Percentiles rank a stretch among this genome's conserved stretches.
These are phyloP conservation scores for Persicaria tinctoria DNA, from an alignment of 148 eudicot species.

Conservation along the genomic window DNA sequence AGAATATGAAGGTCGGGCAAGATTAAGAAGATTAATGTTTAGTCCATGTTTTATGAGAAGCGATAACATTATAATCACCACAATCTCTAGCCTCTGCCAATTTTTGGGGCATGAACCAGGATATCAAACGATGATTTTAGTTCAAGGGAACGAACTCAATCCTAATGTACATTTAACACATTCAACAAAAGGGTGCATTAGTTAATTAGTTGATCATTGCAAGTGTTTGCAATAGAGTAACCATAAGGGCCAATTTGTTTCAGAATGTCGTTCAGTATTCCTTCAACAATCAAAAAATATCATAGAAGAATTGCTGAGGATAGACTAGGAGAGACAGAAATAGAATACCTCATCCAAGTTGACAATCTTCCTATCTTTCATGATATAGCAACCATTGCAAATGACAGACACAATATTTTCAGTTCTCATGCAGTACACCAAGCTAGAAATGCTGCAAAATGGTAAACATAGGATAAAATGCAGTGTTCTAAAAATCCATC, in stretches of 20 bases:
- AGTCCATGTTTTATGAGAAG: not conserved
- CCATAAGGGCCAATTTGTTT: not conserved
- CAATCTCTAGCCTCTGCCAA: not conserved
- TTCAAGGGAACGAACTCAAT: not conserved
- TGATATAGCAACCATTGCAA: constrained; percentile 92
- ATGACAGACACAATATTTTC: constrained; percentile 82
- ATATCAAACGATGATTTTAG: not conserved
- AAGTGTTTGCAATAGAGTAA: not conserved
- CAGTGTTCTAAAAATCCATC: not conserved
- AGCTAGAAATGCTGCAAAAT: constrained; percentile 74
- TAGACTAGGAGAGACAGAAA: not conserved
- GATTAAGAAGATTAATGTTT: not conserved
- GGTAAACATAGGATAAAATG: not conserved
- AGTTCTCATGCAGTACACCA: constrained; percentile 79
- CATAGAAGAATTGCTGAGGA: not conserved
- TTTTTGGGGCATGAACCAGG: not conserved
- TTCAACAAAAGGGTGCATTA: not conserved
- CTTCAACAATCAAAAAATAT: not conserved
- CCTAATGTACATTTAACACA: not conserved
- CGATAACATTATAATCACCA: not conserved
- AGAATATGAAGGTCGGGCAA: not conserved
- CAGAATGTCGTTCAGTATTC: not conserved
- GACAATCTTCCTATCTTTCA: constrained; percentile 74
- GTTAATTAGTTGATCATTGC: not conserved
- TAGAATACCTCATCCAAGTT: constrained; percentile 67